phyloP scores from a whole-genome alignment of 2,329 filamentous ascomycete species.

The Colletotrichum tabaci region DNA sequence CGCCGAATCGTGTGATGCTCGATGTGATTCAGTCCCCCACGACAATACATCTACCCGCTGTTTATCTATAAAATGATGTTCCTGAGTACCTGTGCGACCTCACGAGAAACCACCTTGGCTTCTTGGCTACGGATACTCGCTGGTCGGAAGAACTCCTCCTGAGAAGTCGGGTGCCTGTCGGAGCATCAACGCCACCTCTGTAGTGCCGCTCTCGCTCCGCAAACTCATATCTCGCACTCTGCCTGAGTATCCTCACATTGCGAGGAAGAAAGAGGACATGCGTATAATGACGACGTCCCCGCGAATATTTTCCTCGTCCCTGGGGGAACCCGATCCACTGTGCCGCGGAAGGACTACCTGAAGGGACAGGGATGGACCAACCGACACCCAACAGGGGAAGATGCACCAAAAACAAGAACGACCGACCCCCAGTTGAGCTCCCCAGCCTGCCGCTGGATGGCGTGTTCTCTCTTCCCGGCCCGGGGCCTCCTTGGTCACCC shows the following conservation, averaged over 20 bases:
- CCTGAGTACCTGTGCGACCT: too few relatives aligned
- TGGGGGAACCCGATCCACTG: too few relatives aligned
- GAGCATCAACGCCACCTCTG: neutral
- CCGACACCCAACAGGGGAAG: neutral
- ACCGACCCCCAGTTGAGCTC: neutral
- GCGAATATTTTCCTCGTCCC: too few relatives aligned
- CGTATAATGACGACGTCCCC: neutral
- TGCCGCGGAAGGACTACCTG: neutral
- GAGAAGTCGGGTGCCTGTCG: too few relatives aligned
- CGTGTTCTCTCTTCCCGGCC: neutral
- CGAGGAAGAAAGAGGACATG: neutral
- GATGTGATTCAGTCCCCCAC: too few relatives aligned
- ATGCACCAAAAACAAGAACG: too few relatives aligned
- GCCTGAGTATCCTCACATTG: neutral
- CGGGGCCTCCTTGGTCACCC: neutral
- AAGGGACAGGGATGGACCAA: too few relatives aligned
- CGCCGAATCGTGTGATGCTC: too few relatives aligned
- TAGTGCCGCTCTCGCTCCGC: neutral
- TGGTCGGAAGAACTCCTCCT: neutral
- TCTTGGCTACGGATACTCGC: neutral
- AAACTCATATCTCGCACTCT: neutral
- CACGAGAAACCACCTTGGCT: too few relatives aligned
- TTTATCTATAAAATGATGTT: too few relatives aligned
- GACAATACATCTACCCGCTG: too few relatives aligned
- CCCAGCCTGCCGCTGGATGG: slow-evolving; percentile 8